phyloP scores from a whole-genome alignment of 805 yeast genomes.

The Saturnispora bothae region DNA sequence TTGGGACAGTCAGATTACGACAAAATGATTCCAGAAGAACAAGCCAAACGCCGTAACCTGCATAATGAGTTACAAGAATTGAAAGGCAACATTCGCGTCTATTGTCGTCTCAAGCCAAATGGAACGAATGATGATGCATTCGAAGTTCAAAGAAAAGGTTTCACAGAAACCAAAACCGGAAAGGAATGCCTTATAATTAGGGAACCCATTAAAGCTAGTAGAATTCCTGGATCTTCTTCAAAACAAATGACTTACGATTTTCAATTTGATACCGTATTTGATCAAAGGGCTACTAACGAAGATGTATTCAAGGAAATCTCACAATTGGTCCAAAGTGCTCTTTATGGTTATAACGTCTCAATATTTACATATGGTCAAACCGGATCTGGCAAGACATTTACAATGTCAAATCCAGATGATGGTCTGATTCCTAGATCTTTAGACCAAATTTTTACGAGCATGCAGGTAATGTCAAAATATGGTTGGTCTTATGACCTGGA shows the following conservation, averaged over 20 bases:
- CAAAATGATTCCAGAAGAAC: conserved; percentile 22
- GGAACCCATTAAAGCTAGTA: conserved; percentile 13
- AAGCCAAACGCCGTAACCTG: conserved; percentile 38
- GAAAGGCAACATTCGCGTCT: conserved; percentile 87
- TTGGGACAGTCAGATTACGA: conserved; percentile 19
- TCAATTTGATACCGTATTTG: conserved; percentile 72
- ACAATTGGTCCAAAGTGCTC: conserved; percentile 72
- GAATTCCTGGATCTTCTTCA: conserved; percentile 12
- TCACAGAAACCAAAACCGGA: conserved; percentile 15
- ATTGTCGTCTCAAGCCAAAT: conserved; percentile 73
- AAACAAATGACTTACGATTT: conserved; percentile 29
- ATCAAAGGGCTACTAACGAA: conserved; percentile 38
- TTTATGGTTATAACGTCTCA: conserved; percentile 87
- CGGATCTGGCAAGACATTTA: conserved; percentile 87
- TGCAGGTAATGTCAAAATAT: conserved; percentile 33
- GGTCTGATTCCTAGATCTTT: conserved; percentile 82
- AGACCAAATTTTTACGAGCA: conserved; percentile 53
- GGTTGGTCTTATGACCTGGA: conserved; percentile 55
- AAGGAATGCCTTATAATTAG: conserved; percentile 24
- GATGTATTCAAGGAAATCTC: conserved; percentile 77
- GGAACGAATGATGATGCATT: conserved; percentile 8
- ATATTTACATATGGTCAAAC: conserved; percentile 97
- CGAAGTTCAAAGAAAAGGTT: conserved; percentile 8
- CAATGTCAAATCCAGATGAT: conserved; percentile 63
- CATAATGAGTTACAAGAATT: conserved; percentile 76